phyloP scores from a whole-genome alignment of 495 filamentous ascomycete genomes.

The Penicillium riverlandense region DNA sequence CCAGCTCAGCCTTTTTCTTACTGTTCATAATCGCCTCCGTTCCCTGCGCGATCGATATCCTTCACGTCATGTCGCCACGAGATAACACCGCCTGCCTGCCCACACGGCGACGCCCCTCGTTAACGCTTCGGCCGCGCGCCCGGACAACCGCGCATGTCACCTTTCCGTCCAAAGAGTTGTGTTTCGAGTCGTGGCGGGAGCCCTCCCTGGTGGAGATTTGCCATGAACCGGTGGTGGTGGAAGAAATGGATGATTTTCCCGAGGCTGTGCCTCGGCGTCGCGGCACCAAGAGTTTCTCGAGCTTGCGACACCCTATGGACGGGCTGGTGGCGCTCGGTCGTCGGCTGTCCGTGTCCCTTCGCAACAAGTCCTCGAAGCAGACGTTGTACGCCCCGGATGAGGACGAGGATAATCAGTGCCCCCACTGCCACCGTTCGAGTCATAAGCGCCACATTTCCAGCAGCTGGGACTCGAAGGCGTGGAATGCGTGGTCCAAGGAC shows the following conservation, averaged over 20 bases:
- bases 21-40: not conserved
- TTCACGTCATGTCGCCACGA: conserved; percentile 29
- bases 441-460: conserved; percentile 14
- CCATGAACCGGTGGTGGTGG: conserved; percentile 20
- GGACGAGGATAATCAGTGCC: conserved; percentile 7
- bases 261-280: conserved; percentile 30
- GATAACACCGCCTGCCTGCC: conserved; percentile 17
- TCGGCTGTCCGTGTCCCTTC: conserved; percentile 37
- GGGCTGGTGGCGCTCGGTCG: conserved; percentile 38
- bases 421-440: conserved; percentile 6
- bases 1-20: conserved; percentile 1
- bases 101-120: conserved; percentile 30
- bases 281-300: conserved; percentile 40
- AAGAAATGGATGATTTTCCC: conserved; percentile 31
- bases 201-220: conserved; percentile 18
- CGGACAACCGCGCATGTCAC: conserved; percentile 23
- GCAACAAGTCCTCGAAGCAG: conserved; percentile 35
- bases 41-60: not conserved
- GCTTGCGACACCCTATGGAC: conserved; percentile 36
- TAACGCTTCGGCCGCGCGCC: conserved; percentile 29
- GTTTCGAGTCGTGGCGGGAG: conserved; percentile 23
- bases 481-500: conserved; percentile 19
- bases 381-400: conserved; percentile 11
- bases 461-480: conserved; percentile 14
- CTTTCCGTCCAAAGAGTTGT: conserved; percentile 11